Evolutionary conservation across 129 eudicot genomes (phyloP).

Genomic region (Chrysanthemum makinoi): DNA sequence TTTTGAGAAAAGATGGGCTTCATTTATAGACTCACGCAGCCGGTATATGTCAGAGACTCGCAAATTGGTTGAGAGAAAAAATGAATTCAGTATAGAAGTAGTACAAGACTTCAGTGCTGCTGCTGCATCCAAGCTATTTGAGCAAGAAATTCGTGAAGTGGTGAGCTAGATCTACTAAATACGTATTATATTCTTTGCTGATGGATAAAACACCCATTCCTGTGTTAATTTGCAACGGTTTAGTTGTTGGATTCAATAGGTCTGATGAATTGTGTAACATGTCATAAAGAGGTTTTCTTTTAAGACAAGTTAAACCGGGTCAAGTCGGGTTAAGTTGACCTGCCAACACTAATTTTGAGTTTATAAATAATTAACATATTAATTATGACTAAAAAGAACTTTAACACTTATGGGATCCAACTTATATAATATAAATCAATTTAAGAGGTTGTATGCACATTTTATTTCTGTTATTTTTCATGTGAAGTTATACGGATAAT

Average conservation of each 20-base stretch:
- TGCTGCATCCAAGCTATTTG: conserved; percentile 87
- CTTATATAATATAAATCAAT: background rate
- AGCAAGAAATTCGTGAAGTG: conserved; percentile 93
- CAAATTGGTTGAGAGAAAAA: conserved; percentile 48
- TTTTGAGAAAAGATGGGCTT: conserved; percentile 77
- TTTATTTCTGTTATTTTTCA: background rate
- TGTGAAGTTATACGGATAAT: background rate
- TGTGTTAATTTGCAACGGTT: background rate
- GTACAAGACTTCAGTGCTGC: conserved; percentile 67
- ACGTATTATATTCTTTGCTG: conserved; percentile 1
- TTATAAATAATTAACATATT: background rate
- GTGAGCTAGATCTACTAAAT: conserved; percentile 42
- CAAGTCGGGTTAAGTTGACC: background rate
- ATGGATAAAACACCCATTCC: background rate
- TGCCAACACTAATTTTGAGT: background rate
- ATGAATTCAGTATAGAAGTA: conserved; percentile 47
- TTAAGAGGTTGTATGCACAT: background rate
- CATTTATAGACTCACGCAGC: conserved; percentile 34
- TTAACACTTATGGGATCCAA: background rate
- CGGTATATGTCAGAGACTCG: conserved; percentile 41
- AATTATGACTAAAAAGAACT: background rate
- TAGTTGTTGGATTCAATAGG: background rate
- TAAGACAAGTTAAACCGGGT: background rate
- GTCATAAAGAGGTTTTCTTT: background rate
- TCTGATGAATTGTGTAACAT: background rate